These are phyloP conservation scores for Cryptosporidium tyzzeri DNA, from an alignment of 169 alveolate genomes.

Conservation along the genomic window DNA sequence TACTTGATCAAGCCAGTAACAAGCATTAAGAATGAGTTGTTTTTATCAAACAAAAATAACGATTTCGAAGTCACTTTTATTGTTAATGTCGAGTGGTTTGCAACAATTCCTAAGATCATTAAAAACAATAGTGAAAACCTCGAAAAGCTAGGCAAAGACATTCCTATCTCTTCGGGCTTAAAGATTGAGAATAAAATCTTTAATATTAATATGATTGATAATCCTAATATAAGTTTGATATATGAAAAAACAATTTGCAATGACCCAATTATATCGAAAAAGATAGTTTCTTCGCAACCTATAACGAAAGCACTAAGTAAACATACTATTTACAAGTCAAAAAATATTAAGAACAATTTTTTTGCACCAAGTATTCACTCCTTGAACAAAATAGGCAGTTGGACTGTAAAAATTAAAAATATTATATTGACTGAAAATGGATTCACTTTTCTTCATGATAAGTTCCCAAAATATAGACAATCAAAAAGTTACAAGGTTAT, in stretches of 20 bases:
- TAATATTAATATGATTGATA: background rate
- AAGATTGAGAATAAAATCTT: background rate
- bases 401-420: slow-evolving; percentile 3
- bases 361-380: background rate
- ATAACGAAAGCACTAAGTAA: background rate
- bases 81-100: slow-evolving; percentile 29
- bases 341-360: background rate
- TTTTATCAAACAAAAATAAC: background rate
- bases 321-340: background rate
- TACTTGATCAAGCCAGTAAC: slow-evolving; percentile 16
- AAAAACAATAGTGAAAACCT: background rate
- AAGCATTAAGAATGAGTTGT: background rate
- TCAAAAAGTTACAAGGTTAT: slow-evolving; percentile 1
- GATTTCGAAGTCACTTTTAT: background rate
- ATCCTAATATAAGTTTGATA: background rate
- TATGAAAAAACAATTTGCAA: slow-evolving; percentile 44
- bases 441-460: slow-evolving; percentile 15
- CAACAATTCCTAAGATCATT: background rate
- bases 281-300: background rate
- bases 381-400: slow-evolving; percentile 16
- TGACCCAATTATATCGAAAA: slow-evolving; percentile 40
- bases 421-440: slow-evolving; percentile 26
- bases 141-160: background rate
- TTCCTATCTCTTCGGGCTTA: background rate
- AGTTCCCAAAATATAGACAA: slow-evolving; percentile 21